Base-by-base conservation (phyloP, 805 yeast genomes). In the Metschnikowia anglica region DNA sequence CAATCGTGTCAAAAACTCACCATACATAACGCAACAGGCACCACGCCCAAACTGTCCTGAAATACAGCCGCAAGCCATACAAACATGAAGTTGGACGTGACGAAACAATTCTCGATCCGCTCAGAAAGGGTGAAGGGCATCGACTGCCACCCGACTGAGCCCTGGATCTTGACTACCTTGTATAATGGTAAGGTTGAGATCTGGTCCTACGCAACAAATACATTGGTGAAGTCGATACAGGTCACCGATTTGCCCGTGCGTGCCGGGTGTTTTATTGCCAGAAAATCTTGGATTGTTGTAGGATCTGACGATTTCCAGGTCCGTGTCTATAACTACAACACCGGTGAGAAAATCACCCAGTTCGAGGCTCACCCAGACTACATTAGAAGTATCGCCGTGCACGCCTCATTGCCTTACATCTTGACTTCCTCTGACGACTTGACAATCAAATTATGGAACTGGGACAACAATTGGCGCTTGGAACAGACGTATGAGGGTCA, bases 331-430 rank as follows among this genome's bases (percentile, higher is more conserved):
- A 93, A 93, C 67, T 89, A 88, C 73, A 88, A 88, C 68, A 93
- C 99, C 15, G 90, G 95, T 44, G 99, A 93, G 67, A 89, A 88
- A 63, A 79, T 93, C 49, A 77, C 88, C 28, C 98, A 90, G 68
- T 93, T 91, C 60, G 99, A 93, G 70, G 98, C 97, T 8, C 99
- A 93, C 62, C 96, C 97, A 7, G 99, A 93, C 66, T 93, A 93
- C 66, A 86, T 93, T 59, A 83, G 99, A 63, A 81, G 87, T 43
- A 79, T 93, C 52, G 93, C 96, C 9, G 95, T 91, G 31, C 99
- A 93, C 67, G 97, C 98, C 32, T 76, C 91, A 13, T 87, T 86
- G 68, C 95, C 98, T 18, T 86, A 85, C 56, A 76, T 93, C 38
- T 73, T 93, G 56, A 85, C 97, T 2, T 87, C 89, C 28, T 82